A percentile compares a stretch with the other conserved stretches of the same genome.
phyloP scores from a whole-genome alignment of 2,329 filamentous ascomycete species.

The Pseudocercospora fijiensis region DNA sequence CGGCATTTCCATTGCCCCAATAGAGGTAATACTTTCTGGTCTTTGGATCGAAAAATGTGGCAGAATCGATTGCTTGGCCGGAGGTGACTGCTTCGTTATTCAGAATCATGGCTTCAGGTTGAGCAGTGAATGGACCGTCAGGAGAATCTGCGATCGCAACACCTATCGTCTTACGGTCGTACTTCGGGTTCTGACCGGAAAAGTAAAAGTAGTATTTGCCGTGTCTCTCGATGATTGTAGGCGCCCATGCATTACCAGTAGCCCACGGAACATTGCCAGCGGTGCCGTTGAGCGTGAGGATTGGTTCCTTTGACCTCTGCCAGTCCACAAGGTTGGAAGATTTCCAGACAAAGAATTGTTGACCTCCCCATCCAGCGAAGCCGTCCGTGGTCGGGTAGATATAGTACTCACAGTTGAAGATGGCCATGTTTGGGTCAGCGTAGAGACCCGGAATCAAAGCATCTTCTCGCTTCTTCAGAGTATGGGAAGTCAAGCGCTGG shows the following conservation, averaged over 20 bases:
- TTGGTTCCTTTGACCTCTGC: slow-evolving; percentile 44
- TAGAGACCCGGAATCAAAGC: slow-evolving; percentile 26
- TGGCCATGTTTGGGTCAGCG: slow-evolving; percentile 51
- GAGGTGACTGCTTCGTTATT: slow-evolving; percentile 31
- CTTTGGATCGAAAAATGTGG: slow-evolving; percentile 29
- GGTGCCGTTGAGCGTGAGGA: slow-evolving; percentile 49
- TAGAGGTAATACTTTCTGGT: slow-evolving; percentile 34
- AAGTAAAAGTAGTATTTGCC: slow-evolving; percentile 38
- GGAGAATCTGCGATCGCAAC: slow-evolving; percentile 31
- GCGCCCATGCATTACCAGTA: slow-evolving; percentile 42
- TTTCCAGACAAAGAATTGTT: slow-evolving; percentile 52
- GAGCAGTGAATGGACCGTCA: slow-evolving; percentile 31
- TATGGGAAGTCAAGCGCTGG: slow-evolving; percentile 10
- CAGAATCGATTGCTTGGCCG: slow-evolving; percentile 34
- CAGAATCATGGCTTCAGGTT: slow-evolving; percentile 30
- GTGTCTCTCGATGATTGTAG: slow-evolving; percentile 29
- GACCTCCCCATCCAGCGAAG: slow-evolving; percentile 47
- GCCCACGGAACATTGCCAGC: slow-evolving; percentile 43
- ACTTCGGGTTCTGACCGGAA: slow-evolving; percentile 33
- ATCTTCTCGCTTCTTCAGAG: slow-evolving; percentile 15
- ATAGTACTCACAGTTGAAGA: slow-evolving; percentile 49
- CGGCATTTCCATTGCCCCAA: slow-evolving; percentile 43
- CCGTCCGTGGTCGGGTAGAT: slow-evolving; percentile 52
- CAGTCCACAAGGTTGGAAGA: slow-evolving; percentile 47
- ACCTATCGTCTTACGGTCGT: slow-evolving; percentile 34